A percentile compares a stretch with the other conserved stretches of the same genome.
Evolutionary conservation across 2,329 filamentous ascomycete genomes (phyloP).

Genomic region (Metarhizium guizhouense): DNA sequence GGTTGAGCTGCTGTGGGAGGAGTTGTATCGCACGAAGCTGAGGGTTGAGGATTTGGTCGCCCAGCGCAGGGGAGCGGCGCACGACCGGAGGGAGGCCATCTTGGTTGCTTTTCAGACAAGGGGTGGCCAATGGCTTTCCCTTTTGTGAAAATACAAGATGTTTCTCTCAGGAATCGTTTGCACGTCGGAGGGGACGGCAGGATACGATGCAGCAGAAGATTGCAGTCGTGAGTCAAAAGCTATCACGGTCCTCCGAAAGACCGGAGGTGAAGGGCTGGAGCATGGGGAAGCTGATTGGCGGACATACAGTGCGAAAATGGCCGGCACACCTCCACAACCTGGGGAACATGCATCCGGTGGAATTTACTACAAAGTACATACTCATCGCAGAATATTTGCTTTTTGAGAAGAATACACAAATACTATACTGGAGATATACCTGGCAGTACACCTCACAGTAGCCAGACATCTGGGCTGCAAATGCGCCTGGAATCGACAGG

Average conservation of each 20-base stretch:
- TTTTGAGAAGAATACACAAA: no score
- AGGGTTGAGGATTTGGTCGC: conserved; percentile 18
- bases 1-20: conserved; percentile 61
- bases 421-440: no score
- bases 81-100: conserved; percentile 38
- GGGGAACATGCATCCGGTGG: no score
- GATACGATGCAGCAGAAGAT: not conserved
- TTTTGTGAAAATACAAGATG: not conserved
- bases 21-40: conserved; percentile 25
- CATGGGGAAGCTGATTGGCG: not conserved
- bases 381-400: not conserved
- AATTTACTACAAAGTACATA: no score
- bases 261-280: conserved; percentile 8
- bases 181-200: not conserved
- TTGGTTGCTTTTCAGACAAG: conserved; percentile 8
- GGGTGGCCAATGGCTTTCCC: not conserved
- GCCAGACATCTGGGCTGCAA: no score
- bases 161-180: not conserved
- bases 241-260: conserved; percentile 8
- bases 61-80: conserved; percentile 31
- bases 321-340: no score
- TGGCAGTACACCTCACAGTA: no score
- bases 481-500: no score
- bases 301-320: not conserved
- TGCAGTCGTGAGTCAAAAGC: not conserved